Evolutionary conservation across 192 early-diverging fungal genomes (phyloP).

Genomic region (Rhizoclosmatium globosum): DNA sequence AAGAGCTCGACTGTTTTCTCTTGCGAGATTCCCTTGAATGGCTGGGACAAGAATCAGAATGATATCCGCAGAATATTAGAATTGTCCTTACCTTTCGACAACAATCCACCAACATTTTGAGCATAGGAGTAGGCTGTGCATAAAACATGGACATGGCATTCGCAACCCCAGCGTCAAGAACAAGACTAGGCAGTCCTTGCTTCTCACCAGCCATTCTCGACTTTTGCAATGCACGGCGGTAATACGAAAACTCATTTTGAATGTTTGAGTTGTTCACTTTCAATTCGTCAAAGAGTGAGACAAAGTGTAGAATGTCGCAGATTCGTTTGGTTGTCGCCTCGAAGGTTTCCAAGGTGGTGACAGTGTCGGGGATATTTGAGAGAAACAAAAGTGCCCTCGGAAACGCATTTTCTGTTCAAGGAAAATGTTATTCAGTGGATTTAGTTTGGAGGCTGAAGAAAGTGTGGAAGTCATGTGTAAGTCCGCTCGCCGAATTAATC

Average conservation of each 20-base stretch:
- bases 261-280: conserved; percentile 86
- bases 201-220: conserved; percentile 63
- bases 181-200: background rate
- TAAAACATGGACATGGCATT: conserved; percentile 97
- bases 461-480: background rate
- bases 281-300: conserved; percentile 90
- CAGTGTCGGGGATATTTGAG: conserved; percentile 59
- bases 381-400: conserved; percentile 51
- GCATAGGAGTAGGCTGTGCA: conserved; percentile 93
- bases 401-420: background rate
- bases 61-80: background rate
- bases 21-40: background rate
- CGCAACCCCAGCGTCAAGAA: conserved; percentile 79
- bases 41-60: no score
- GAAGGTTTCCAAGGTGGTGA: conserved; percentile 69
- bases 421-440: no score
- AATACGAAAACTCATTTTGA: conserved; percentile 99
- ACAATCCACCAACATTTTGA: conserved; percentile 86
- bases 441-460: no score
- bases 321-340: conserved; percentile 83
- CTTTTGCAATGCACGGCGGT: conserved; percentile 86
- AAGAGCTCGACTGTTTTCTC: conserved; percentile 65
- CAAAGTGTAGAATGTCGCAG: conserved; percentile 87
- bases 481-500: background rate
- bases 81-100: conserved; percentile 29